Base-by-base conservation (phyloP, 1,284 basidiomycete genomes). In the Ganoderma lingzhi region DNA sequence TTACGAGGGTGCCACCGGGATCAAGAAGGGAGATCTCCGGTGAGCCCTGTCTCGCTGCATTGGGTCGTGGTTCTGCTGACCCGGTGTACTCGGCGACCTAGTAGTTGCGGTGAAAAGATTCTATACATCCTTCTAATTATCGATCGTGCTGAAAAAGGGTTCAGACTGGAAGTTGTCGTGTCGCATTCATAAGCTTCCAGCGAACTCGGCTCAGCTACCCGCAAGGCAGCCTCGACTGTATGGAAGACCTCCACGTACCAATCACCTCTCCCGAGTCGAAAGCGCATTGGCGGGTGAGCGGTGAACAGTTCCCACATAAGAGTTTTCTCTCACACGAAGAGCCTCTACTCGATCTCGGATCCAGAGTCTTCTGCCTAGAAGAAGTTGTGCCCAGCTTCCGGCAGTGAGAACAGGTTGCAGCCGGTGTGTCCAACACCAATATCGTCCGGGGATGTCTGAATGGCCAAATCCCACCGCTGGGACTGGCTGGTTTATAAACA, bases 401-500 rank as follows among this genome's bases (percentile, higher is more conserved):
- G 5, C 55, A 63, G 63, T 72, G 71, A 35, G 69, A 72, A 53
- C 32, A 45, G 58, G n/a, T 12, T 23, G 30, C 28, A 62, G 39
- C 39, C 58, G 53, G 56, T 51, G 41, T 62, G 30, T 51, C 51
- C 59, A 65, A 64, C 53, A 15, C 51, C 10, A 48, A 45, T 12
- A 63, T 28, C 12, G 53, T 60, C 62, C 63, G 69, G 63, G 59
- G 10, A 35, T 15, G 45, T 53, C 63, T 32, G 69, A 61, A 56
- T 70, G 62, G 44, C 48, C 67, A 65, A 67, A 69, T 64, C 71
- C 63, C 67, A 65, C 64, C 64, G 42, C 55, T 67, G 65, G 66
- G 66, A 72, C 65, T 72, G 71, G 71, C 60, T 51, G 65, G 53
- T 35, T 67, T 70, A 72, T 67, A 70, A 62, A 64, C 62, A 41